phyloP scores from a whole-genome alignment of 164 flowering plant species.

The Akebia trifoliata region DNA sequence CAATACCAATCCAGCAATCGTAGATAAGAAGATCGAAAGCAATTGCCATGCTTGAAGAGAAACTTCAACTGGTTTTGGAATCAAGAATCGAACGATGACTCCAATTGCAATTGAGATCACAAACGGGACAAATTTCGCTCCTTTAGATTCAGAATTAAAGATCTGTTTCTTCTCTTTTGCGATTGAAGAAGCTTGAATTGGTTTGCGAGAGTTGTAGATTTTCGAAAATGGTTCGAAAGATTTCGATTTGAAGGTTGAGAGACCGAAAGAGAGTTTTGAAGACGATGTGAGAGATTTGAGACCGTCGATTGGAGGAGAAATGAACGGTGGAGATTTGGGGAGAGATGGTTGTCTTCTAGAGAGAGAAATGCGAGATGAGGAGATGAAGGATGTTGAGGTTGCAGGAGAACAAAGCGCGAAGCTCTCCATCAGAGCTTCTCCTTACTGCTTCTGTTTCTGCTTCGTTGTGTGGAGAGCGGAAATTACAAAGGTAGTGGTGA shows the following conservation, averaged over 20 bases:
- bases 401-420: constrained; percentile 32
- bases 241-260: constrained; percentile 8
- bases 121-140: constrained; percentile 59
- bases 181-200: constrained; percentile 8
- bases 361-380: constrained; percentile 13
- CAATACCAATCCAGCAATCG: constrained; percentile 77
- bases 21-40: constrained; percentile 75
- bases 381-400: not conserved
- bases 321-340: constrained; percentile 24
- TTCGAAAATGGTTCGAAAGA: constrained; percentile 11
- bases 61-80: constrained; percentile 63
- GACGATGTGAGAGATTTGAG: constrained; percentile 19
- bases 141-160: constrained; percentile 18
- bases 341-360: constrained; percentile 15
- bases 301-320: constrained; percentile 10
- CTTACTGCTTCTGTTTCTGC: not conserved
- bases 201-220: not conserved
- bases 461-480: not conserved
- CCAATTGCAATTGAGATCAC: constrained; percentile 61
- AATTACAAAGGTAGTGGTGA: not conserved
- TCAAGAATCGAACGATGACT: constrained; percentile 42
- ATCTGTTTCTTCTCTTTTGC: not conserved
- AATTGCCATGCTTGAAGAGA: constrained; percentile 78
- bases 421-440: constrained; percentile 24
- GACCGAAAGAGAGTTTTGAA: constrained; percentile 10